A percentile compares a stretch with the other conserved stretches of the same genome.
These are phyloP conservation scores for Vicia villosa DNA, from an alignment of 306 rosid genomes.

Conservation along the genomic window DNA sequence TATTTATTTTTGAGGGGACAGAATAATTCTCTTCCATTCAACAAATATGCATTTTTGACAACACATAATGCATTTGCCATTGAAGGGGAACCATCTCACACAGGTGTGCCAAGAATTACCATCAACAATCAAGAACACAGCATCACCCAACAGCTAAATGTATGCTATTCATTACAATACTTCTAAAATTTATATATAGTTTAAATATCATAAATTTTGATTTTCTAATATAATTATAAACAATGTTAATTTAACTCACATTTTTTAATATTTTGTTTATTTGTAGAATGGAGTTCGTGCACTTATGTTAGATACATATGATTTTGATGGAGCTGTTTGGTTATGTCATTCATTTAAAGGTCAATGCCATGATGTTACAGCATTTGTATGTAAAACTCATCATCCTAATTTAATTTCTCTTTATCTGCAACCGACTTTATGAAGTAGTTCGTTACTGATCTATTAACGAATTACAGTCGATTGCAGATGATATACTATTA, in stretches of 20 bases:
- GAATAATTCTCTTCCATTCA: constrained; percentile 88
- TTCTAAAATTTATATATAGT: not conserved
- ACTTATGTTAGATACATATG: constrained; percentile 85
- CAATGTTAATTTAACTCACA: constrained; percentile 5
- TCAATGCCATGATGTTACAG: constrained; percentile 65
- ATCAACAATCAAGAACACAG: constrained; percentile 68
- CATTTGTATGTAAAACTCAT: constrained; percentile 66
- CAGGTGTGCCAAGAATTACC: constrained; percentile 68
- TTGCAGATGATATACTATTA: not conserved
- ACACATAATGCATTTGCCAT: constrained; percentile 85
- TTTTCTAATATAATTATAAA: not conserved
- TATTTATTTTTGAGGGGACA: not conserved
- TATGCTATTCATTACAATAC: constrained; percentile 22
- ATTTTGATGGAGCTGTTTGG: constrained; percentile 79
- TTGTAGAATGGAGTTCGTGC: constrained; percentile 80
- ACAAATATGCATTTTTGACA: constrained; percentile 87
- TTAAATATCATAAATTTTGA: not conserved
- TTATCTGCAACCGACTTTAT: not conserved
- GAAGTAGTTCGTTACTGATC: not conserved
- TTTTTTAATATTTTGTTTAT: constrained; percentile 23
- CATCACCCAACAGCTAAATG: constrained; percentile 79
- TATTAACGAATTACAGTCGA: not conserved
- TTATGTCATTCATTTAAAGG: constrained; percentile 86
- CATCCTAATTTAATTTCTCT: not conserved
- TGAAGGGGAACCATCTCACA: constrained; percentile 68